phyloP scores from a whole-genome alignment of 768 basidiomycete species.

The Hypholoma fasciculare region DNA sequence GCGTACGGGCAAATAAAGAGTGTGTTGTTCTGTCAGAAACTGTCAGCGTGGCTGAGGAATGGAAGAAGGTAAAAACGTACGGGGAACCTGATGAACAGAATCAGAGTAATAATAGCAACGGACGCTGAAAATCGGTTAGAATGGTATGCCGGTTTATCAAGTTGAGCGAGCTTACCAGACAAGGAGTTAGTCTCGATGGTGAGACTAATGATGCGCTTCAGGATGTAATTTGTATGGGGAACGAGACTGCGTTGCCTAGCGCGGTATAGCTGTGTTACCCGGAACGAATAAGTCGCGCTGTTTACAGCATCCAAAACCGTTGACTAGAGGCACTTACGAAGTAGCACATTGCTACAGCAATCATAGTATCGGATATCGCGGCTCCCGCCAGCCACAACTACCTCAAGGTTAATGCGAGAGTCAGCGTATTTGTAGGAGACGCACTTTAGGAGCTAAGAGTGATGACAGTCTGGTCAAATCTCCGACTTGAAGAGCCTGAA shows the following conservation, averaged over 20 bases:
- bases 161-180: not conserved
- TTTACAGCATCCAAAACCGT: not conserved
- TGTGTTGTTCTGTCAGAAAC: not conserved
- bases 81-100: slow-evolving; percentile 4
- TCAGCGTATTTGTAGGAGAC: not conserved
- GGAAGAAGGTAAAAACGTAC: not conserved
- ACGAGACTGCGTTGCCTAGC: slow-evolving; percentile 1
- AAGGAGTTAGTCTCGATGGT: slow-evolving; percentile 3
- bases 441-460: slow-evolving; percentile 1
- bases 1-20: slow-evolving; percentile 4
- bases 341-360: not conserved
- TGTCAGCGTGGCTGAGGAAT: not conserved
- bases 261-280: not conserved
- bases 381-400: slow-evolving; percentile 5
- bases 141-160: not conserved
- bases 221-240: slow-evolving; percentile 1
- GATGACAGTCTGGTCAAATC: not conserved
- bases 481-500: slow-evolving; percentile 2
- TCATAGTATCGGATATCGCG: slow-evolving; percentile 1
- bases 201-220: slow-evolving; percentile 5
- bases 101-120: slow-evolving; percentile 1
- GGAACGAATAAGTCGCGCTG: not conserved
- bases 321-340: not conserved
- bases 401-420: not conserved
- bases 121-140: not conserved